Evolutionary conservation across 805 yeast genomes (phyloP), one percentile per base, ranked within the genome.

Genomic region (Kazachstania bromeliacearum): DNA sequence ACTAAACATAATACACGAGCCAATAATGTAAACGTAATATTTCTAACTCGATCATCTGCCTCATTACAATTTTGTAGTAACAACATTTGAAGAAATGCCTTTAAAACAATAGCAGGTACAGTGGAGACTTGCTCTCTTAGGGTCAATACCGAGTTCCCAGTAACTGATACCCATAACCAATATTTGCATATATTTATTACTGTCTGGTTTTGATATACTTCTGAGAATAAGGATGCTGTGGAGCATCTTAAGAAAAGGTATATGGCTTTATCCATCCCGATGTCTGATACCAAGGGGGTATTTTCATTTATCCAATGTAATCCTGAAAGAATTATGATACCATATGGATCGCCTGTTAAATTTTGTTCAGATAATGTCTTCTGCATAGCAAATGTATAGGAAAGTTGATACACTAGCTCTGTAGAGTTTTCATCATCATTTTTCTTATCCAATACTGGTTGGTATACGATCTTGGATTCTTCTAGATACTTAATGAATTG

Each of bases 1-100:
- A 77, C 57, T 17, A 70, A 50, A 4, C 79, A 68, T 42, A 88
- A 60, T 2, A 84, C 51, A 44, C 76, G 77, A 1, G 81, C 75
- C 28, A 84, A 59, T 24, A 84, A 60, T 1, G 85, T 76, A 48
- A 75, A 71, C 7, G 69, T 64, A 15, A 73, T 62, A 38, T 50
- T 47, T 43, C 70, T 55, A 28, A 57, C 53, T 21, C 64, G 56
- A 24, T 68, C 63, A 39, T 64, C 56, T 1, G 58, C 44, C 23
- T 63, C 51, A 5, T 57, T 52, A 7, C 70, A 64, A 7, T 64
- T 54, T 28, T 62, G 52, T 29, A 61, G 47, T 20, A 72, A 54
- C 27, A 72, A 43, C 35, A 63, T 46, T 48, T 70, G 74, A 12
- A 74, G 49, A 43, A 63, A 72, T 6, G 60, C 44, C 24, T 47